Conservation (phyloP, 768 basidiomycete genomes). For the Coprinopsis strossmayeri region DNA sequence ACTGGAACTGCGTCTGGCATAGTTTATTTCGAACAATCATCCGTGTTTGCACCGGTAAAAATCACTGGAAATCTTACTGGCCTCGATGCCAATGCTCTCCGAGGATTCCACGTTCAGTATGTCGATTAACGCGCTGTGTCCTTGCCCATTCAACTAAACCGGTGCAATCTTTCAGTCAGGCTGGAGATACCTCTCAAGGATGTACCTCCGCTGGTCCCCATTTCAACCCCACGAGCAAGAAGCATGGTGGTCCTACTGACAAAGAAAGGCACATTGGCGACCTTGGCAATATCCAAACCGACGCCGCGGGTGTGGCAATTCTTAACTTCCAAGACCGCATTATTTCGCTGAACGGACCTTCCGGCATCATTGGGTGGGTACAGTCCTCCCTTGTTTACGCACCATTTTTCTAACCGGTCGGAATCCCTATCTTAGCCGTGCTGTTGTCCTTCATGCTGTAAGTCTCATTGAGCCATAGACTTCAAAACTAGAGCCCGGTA, state of each 20-base stretch:
- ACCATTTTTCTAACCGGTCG: not conserved
- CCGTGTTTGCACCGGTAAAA: conserved; percentile 42
- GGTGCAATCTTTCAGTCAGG: conserved; percentile 18
- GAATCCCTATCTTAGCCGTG: conserved; percentile 34
- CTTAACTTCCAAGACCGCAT: conserved; percentile 55
- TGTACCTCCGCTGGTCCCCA: conserved; percentile 67
- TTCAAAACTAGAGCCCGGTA: no score
- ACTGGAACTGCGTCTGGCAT: conserved; percentile 54
- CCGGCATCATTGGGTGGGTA: conserved; percentile 53
- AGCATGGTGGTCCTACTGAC: conserved; percentile 59
- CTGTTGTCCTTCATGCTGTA: conserved; percentile 70
- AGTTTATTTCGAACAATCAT: conserved; percentile 56
- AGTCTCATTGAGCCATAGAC: no score
- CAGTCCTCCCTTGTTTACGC: not conserved
- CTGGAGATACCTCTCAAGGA: conserved; percentile 57
- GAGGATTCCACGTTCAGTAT: conserved; percentile 81
- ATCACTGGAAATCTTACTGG: conserved; percentile 57
- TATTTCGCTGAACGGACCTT: conserved; percentile 60
- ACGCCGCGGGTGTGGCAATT: conserved; percentile 39
- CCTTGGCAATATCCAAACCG: conserved; percentile 64
- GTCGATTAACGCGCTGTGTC: conserved; percentile 17
- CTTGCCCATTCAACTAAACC: not conserved
- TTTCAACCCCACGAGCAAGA: conserved; percentile 63
- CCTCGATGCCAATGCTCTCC: conserved; percentile 48
- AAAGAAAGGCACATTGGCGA: conserved; percentile 62